Conservation (phyloP, 768 basidiomycete species). For the Naganishia antarctica region DNA sequence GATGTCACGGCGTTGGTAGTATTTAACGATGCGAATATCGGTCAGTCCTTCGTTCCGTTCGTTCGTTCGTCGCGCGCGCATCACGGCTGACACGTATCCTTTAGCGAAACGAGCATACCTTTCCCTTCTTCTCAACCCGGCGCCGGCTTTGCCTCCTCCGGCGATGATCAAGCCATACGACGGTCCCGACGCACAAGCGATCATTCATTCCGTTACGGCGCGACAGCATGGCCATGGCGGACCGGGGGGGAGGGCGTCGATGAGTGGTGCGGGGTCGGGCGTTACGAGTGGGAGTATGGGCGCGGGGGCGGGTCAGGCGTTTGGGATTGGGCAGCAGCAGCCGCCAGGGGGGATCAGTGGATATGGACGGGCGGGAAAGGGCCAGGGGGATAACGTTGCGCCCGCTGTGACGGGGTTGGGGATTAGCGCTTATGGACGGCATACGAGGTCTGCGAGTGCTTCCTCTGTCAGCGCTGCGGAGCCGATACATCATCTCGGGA, state of each 20-base stretch:
- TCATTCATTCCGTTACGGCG: conserved; percentile 50
- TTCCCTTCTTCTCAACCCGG: conserved; percentile 75
- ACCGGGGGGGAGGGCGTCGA: background rate
- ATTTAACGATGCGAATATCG: conserved; percentile 80
- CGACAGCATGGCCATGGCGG: conserved; percentile 45
- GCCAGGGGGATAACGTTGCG: no score
- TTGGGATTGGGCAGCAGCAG: background rate
- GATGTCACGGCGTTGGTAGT: conserved; percentile 93
- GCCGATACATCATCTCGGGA: background rate
- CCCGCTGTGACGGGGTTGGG: conserved; percentile 3
- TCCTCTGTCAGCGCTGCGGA: conserved; percentile 23
- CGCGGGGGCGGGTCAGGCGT: conserved; percentile 1
- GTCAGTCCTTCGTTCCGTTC: conserved; percentile 56
- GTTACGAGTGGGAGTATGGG: conserved; percentile 4
- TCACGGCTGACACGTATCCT: background rate
- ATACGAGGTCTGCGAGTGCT: conserved; percentile 20
- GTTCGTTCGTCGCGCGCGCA: background rate
- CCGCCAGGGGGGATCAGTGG: background rate
- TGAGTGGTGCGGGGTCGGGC: conserved; percentile 4
- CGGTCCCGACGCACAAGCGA: conserved; percentile 77
- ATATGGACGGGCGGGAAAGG: no score
- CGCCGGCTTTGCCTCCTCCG: conserved; percentile 44
- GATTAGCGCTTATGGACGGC: background rate
- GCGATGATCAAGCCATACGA: conserved; percentile 78
- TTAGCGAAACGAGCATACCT: conserved; percentile 94